phyloP scores from a whole-genome alignment of 2,329 filamentous ascomycete genomes.

The Exophiala bonariae region DNA sequence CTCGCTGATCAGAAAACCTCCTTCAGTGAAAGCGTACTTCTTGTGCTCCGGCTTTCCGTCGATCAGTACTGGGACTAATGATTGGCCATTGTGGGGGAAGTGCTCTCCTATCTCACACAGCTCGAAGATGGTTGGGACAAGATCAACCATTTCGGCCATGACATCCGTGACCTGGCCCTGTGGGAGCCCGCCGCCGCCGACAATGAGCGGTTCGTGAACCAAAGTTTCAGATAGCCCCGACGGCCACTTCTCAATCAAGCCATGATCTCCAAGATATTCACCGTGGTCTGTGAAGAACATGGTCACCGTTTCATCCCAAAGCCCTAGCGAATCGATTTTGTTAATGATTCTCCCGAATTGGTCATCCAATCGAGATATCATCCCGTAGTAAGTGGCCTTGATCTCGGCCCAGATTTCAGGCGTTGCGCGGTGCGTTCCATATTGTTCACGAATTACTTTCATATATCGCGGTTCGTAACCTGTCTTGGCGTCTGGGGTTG shows the following conservation, averaged over 20 bases:
- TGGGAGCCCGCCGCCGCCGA: constrained; percentile 44
- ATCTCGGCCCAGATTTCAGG: constrained; percentile 46
- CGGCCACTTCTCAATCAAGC: constrained; percentile 52
- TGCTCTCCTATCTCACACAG: constrained; percentile 39
- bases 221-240: constrained; percentile 45
- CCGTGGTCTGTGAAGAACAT: constrained; percentile 37
- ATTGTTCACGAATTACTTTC: constrained; percentile 36
- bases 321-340: not conserved
- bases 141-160: constrained; percentile 49
- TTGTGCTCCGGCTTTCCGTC: constrained; percentile 33
- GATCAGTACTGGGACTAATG: constrained; percentile 34
- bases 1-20: constrained; percentile 45
- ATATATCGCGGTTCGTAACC: constrained; percentile 48
- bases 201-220: constrained; percentile 45
- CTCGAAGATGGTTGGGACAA: constrained; percentile 47
- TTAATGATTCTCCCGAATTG: constrained; percentile 41
- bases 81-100: constrained; percentile 44
- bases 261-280: constrained; percentile 50
- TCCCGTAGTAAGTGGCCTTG: constrained; percentile 49
- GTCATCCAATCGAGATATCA: constrained; percentile 48
- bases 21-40: constrained; percentile 46
- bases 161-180: constrained; percentile 33
- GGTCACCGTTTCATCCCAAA: constrained; percentile 30
- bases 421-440: constrained; percentile 42
- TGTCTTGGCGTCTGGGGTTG: constrained; percentile 32